Base-by-base conservation (phyloP, 2,329 filamentous ascomycete species). In the Colletotrichum sp. region DNA sequence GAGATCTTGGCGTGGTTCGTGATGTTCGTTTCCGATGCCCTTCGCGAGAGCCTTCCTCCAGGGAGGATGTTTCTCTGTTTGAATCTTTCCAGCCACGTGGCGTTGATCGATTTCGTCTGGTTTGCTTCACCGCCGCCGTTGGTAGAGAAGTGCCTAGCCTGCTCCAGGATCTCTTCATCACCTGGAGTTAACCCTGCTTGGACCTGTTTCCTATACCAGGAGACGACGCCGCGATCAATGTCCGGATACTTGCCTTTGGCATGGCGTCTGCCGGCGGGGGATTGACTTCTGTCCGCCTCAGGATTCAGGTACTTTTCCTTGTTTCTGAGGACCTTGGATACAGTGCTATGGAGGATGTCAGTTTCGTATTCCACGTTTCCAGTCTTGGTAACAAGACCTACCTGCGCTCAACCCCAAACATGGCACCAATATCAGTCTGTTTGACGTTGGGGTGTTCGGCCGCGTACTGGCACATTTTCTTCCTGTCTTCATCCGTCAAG, bases 351-450 rank as follows among this genome's bases (percentile, higher is more conserved):
- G 60, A 72, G 81, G 21, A 67, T 55, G 82, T 85, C 80, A 85
- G 81, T 81, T 74, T 74, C 67, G 57, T 26, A 18, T 75, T 18
- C 12, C 48, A 12, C 43, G 18, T 52, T 16, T 10, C 21, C 12
- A 24, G 59, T 30, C 59, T n/a, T 15, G n/a, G 32, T 43, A n/a
- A 36, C 55, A 24, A 78, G 78, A 71, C 87, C 84, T 93, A 99
- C 97, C 97, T 99, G 93, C 97, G 90, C 87, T 99, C 97, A 68
- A 99, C 97, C 43, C 96, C 96, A 86, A 99, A 99, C 83, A 96
- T 93, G 75, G 93, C 94, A 86, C 97, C 97, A 85, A 99, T 99
- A 82, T 99, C 96, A 21, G 96, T 97, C 87, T 99, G 97, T 86
- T 98, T 98, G 61, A 95, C 93, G 65, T 92, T 93, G 26, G 96